phyloP scores from a whole-genome alignment of 2,329 filamentous ascomycete species.

The Colletotrichum spinosum region DNA sequence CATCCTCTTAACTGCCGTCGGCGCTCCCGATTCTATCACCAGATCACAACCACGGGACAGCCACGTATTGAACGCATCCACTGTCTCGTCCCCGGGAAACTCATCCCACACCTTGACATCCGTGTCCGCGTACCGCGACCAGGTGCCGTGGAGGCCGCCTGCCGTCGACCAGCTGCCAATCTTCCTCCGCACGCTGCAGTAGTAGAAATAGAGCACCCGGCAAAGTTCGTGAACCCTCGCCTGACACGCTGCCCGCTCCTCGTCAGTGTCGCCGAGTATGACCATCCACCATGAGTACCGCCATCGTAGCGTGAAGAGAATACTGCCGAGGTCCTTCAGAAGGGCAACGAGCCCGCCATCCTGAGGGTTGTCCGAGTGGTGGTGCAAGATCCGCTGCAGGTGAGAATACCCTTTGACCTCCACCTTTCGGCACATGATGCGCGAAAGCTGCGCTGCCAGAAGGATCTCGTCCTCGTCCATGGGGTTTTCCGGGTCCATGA shows the following conservation, averaged over 20 bases:
- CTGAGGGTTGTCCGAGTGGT: conserved; percentile 13
- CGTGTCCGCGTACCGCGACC: conserved; percentile 54
- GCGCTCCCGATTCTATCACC: conserved; percentile 52
- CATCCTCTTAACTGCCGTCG: conserved; percentile 26
- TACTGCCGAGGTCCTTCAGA: conserved; percentile 25
- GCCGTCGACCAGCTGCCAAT: conserved; percentile 51
- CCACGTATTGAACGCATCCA: conserved; percentile 53
- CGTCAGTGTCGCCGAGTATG: conserved; percentile 49
- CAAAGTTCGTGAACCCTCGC: conserved; percentile 54
- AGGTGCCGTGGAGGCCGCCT: conserved; percentile 49
- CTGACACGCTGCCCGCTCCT: conserved; percentile 51
- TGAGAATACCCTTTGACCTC: conserved; percentile 57
- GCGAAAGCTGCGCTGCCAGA: conserved; percentile 55
- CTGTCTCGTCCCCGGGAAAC: conserved; percentile 51
- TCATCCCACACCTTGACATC: conserved; percentile 53
- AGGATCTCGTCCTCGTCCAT: conserved; percentile 52
- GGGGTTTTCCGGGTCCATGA: conserved; percentile 50
- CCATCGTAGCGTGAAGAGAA: conserved; percentile 55
- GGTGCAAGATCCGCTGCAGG: conserved; percentile 48
- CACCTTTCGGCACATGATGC: conserved; percentile 57
- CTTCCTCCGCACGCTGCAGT: conserved; percentile 55
- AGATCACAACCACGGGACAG: conserved; percentile 51
- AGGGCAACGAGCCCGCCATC: conserved; percentile 45
- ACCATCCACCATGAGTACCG: conserved; percentile 57
- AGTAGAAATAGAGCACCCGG: conserved; percentile 58